These are phyloP conservation scores for Plasmodium blacklocki DNA, from an alignment of 169 alveolate species.

Conservation along the genomic window DNA sequence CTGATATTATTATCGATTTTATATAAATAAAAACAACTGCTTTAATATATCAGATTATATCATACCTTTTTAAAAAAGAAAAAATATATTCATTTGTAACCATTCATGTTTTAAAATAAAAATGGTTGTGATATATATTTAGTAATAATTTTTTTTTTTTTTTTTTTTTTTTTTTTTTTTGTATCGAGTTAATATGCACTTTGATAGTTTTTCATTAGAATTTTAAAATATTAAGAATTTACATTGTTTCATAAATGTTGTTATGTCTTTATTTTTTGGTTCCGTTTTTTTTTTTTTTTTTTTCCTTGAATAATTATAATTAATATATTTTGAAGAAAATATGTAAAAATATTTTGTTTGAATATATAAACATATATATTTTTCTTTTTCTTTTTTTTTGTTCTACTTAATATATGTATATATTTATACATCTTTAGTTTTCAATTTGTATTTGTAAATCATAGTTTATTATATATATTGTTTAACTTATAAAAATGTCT, in stretches of 20 bases:
- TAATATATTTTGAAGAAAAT: background rate
- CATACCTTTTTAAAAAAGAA: background rate
- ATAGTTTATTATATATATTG: too few species aligned
- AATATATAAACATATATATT: conserved; percentile 1
- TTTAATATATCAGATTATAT: too few species aligned
- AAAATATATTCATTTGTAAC: background rate
- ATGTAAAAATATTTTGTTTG: background rate
- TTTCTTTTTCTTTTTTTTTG: conserved; percentile 3
- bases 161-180: background rate
- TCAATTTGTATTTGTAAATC: too few species aligned
- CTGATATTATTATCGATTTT: too few species aligned
- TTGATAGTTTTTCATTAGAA: conserved; percentile 8
- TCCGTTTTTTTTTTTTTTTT: background rate
- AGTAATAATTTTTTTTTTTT: conserved; percentile 1
- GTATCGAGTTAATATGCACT: too few species aligned
- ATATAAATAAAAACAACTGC: too few species aligned
- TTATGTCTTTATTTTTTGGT: background rate
- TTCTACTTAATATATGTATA: background rate
- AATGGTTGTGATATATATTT: conserved; percentile 13
- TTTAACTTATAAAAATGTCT: too few species aligned
- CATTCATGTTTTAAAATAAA: background rate
- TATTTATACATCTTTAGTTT: too few species aligned
- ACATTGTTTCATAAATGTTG: background rate
- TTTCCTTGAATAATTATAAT: background rate
- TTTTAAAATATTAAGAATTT: conserved; percentile 1